Conservation (phyloP, 2,329 filamentous ascomycete genomes). For the Venturiaceae sp. region DNA sequence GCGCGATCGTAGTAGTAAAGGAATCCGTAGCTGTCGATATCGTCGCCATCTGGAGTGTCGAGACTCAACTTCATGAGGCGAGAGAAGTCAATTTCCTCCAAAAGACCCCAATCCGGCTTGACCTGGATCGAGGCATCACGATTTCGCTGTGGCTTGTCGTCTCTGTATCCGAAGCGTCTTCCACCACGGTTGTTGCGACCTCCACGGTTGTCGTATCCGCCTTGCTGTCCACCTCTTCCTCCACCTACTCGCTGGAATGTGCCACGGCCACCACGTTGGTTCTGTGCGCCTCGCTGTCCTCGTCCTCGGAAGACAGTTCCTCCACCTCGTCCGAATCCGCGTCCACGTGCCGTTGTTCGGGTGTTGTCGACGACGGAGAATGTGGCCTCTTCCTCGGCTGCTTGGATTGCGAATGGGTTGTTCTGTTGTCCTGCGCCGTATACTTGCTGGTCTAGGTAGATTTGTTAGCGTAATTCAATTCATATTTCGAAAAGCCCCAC, state of each 20-base stretch:
- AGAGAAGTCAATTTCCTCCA: slow-evolving; percentile 98
- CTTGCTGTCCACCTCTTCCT: slow-evolving; percentile 48
- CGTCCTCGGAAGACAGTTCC: slow-evolving; percentile 80
- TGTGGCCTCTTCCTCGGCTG: slow-evolving; percentile 88
- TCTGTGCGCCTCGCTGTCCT: slow-evolving; percentile 64
- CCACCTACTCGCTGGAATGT: slow-evolving; percentile 65
- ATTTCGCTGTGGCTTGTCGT: slow-evolving; percentile 95
- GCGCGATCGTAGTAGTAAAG: slow-evolving; percentile 95
- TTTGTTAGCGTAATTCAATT: not conserved
- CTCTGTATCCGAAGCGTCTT: slow-evolving; percentile 94
- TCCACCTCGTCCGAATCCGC: slow-evolving; percentile 74
- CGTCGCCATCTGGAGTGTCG: slow-evolving; percentile 88
- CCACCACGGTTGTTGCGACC: slow-evolving; percentile 64
- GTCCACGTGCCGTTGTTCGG: slow-evolving; percentile 72
- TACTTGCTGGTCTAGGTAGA: slow-evolving; percentile 72
- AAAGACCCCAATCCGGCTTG: slow-evolving; percentile 87
- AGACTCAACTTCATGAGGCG: slow-evolving; percentile 91
- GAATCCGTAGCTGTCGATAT: slow-evolving; percentile 92
- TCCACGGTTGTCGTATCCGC: slow-evolving; percentile 60
- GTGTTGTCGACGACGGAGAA: slow-evolving; percentile 98
- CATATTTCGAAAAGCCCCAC: slow-evolving; percentile 33
- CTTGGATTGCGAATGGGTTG: slow-evolving; percentile 72
- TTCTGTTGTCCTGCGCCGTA: slow-evolving; percentile 84
- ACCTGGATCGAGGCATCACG: slow-evolving; percentile 94
- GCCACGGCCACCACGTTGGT: slow-evolving; percentile 61